These are phyloP conservation scores for Mariannaea sp. DNA, from an alignment of 2,329 filamentous ascomycete species.

Conservation along the genomic window DNA sequence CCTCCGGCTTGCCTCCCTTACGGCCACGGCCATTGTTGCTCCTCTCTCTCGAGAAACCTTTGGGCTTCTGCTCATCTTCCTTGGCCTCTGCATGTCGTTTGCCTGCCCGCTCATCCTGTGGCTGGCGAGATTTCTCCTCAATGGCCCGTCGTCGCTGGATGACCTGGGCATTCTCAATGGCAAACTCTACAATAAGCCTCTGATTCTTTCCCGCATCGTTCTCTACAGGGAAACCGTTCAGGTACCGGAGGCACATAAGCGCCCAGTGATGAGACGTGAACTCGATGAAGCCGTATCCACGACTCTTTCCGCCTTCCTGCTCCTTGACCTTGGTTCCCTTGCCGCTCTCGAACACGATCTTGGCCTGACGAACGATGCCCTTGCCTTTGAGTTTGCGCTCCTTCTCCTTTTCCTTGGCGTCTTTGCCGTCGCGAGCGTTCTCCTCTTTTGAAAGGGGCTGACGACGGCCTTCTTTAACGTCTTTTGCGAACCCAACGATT, in stretches of 20 bases:
- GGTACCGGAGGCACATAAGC: constrained; percentile 90
- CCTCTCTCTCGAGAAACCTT: constrained; percentile 27
- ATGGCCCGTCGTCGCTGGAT: constrained; percentile 69
- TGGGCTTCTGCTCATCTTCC: constrained; percentile 23
- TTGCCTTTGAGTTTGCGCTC: constrained; percentile 81
- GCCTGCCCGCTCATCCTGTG: constrained; percentile 25
- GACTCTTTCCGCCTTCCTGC: constrained; percentile 76
- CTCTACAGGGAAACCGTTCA: constrained; percentile 75
- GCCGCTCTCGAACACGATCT: constrained; percentile 88
- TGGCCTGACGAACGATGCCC: constrained; percentile 87
- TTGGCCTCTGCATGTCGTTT: constrained; percentile 20
- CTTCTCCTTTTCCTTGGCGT: constrained; percentile 80
- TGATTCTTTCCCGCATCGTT: constrained; percentile 77
- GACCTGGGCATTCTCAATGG: constrained; percentile 96
- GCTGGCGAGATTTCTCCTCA: constrained; percentile 43
- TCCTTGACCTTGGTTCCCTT: constrained; percentile 85
- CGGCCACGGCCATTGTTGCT: constrained; percentile 24
- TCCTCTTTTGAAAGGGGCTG: constrained; percentile 89
- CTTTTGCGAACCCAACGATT: constrained; percentile 91
- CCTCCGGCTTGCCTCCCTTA: constrained; percentile 25
- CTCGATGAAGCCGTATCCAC: constrained; percentile 97
- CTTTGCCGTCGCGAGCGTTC: constrained; percentile 75
- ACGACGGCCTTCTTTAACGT: constrained; percentile 79
- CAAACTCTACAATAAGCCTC: constrained; percentile 92
- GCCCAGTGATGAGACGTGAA: constrained; percentile 93